phyloP scores from a whole-genome alignment of 2,329 filamentous ascomycete genomes.

The Neoascochyta sp. region DNA sequence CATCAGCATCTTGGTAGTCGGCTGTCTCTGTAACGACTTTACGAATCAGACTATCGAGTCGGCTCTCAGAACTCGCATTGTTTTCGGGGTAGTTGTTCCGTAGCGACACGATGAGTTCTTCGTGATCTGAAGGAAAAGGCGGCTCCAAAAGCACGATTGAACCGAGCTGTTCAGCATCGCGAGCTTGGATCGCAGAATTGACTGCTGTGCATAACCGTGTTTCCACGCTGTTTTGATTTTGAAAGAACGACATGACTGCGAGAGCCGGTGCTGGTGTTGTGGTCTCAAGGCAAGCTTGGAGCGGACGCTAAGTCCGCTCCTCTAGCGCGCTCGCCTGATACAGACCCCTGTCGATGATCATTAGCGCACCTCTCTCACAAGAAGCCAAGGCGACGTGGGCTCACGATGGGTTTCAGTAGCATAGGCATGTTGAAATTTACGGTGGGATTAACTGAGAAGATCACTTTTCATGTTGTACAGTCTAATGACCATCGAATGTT shows the following conservation, averaged over 20 bases:
- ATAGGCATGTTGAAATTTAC: too few species aligned
- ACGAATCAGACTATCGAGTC: slow-evolving; percentile 24
- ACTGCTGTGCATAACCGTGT: slow-evolving; percentile 25
- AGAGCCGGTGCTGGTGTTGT: slow-evolving; percentile 8
- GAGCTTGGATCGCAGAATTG: slow-evolving; percentile 23
- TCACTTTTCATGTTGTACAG: too few species aligned
- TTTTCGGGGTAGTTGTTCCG: slow-evolving; percentile 20
- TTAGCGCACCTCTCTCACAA: background rate
- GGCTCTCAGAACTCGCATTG: slow-evolving; percentile 15
- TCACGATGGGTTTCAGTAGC: too few species aligned
- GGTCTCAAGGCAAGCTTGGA: slow-evolving; percentile 5
- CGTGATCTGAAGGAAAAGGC: slow-evolving; percentile 23
- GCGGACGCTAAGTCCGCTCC: slow-evolving; percentile 1
- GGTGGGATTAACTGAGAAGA: too few species aligned
- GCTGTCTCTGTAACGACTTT: slow-evolving; percentile 40
- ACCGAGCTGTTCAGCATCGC: slow-evolving; percentile 20
- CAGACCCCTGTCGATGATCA: slow-evolving; percentile 6
- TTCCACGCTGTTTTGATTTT: slow-evolving; percentile 22
- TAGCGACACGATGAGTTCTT: slow-evolving; percentile 27
- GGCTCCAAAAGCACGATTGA: slow-evolving; percentile 31
- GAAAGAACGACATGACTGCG: slow-evolving; percentile 20
- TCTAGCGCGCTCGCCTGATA: slow-evolving; percentile 6
- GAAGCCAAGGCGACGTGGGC: too few species aligned
- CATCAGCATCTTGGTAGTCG: slow-evolving; percentile 58
- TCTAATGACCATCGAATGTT: too few species aligned